Evolutionary conservation across 805 yeast species (phyloP).

Genomic region (Metschnikowia matae): DNA sequence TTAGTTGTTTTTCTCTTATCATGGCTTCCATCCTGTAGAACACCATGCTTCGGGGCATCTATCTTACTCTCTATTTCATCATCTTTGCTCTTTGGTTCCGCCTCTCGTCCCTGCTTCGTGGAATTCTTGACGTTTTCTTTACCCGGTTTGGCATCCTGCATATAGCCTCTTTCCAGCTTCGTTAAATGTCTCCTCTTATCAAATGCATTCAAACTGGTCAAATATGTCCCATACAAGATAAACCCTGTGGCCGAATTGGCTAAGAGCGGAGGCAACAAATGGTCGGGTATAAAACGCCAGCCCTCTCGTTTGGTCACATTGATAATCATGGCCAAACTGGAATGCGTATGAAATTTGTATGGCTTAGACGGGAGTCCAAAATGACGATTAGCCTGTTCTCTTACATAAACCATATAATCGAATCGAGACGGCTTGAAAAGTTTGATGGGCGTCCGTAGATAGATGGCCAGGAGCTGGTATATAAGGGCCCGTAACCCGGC

Average conservation of each 20-base stretch:
- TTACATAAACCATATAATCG: slow-evolving; percentile 71
- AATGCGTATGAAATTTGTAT: slow-evolving; percentile 62
- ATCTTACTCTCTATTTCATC: too few species aligned
- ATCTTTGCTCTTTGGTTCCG: too few species aligned
- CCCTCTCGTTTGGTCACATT: slow-evolving; percentile 74
- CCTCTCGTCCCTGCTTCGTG: too few species aligned
- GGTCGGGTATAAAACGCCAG: slow-evolving; percentile 82
- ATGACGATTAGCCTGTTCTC: slow-evolving; percentile 48
- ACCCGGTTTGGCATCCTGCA: too few species aligned
- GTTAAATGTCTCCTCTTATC: slow-evolving; percentile 8
- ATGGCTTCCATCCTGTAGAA: not conserved
- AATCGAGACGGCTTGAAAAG: slow-evolving; percentile 86
- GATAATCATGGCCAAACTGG: slow-evolving; percentile 69
- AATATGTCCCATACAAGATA: slow-evolving; percentile 78
- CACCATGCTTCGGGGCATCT: too few species aligned
- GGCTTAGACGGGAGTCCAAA: slow-evolving; percentile 43
- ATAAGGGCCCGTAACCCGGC: slow-evolving; percentile 84
- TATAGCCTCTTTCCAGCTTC: too few species aligned
- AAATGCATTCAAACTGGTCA: slow-evolving; percentile 45
- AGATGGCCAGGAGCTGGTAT: slow-evolving; percentile 73
- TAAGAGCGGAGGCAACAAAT: slow-evolving; percentile 78
- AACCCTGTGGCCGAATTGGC: slow-evolving; percentile 90
- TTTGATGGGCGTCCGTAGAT: slow-evolving; percentile 78
- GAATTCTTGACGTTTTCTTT: too few species aligned
- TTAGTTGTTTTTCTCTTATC: too few species aligned